Base-by-base conservation (phyloP, 306 rosid species). In the Castanopsis chinensis region DNA sequence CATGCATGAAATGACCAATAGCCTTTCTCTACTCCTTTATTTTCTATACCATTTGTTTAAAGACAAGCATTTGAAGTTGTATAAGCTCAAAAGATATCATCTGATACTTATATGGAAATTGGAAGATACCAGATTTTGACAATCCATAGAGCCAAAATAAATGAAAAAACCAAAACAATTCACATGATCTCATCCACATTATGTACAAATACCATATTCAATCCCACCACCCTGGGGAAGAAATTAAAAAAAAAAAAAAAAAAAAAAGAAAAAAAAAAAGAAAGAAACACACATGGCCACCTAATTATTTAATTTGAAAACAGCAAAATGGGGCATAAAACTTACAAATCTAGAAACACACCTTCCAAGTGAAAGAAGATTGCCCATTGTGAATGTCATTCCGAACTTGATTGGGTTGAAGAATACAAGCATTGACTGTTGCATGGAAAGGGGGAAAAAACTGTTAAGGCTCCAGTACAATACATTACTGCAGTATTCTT, bases 281-380 rank as follows among this genome's bases (percentile, higher is more conserved):
- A 41, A 41, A 27, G 58, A 49, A 35, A 21, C 37, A 32, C 43
- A 30, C 64, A 75, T 7, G 75, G 64, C 32, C 65, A 32, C 58
- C 41, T 20, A 85, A 76, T 64, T 63, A 69, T 63, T 60, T 64
- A 78, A 57, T 59, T 33, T 33, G 51, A 35, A 9, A 35, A 33
- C 20, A 43, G 32, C 59, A 73, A 43, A 27, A 52, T 63, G 56
- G 41, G 73, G 65, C 63, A 78, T 35, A 73, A 20, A 72, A 73
- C 79, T 68, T 67, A 21, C 5, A 78, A 45, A 37, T 25, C 5
- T 11, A 59, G 1, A 33, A 6, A 82, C 84, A 79, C 87, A 94
- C 98, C 98, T 94, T 86, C 99, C 97, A 41, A 94, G 87, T 33
- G 99, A 85, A 80, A 92, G 97, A 86, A 94, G 77, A 88, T 94